A percentile compares a stretch with the other conserved stretches of the same genome.
phyloP scores from a whole-genome alignment of 2,329 filamentous ascomycete genomes.

The Beauveria bassiana region DNA sequence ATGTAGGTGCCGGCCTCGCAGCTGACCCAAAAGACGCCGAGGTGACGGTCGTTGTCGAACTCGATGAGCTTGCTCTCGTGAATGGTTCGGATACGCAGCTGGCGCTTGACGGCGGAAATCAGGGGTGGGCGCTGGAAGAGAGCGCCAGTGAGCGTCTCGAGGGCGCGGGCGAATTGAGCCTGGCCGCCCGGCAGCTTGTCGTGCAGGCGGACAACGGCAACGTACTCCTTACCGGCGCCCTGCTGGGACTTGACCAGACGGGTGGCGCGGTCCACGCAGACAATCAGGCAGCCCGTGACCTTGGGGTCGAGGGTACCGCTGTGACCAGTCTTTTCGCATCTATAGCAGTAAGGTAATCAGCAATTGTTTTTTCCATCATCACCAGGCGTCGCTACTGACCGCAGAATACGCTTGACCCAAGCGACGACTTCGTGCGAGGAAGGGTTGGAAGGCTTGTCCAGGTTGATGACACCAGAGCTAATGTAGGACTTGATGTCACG shows the following conservation, averaged over 20 bases:
- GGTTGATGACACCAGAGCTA: constrained; percentile 95
- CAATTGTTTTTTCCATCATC: background rate
- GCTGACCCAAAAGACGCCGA: constrained; percentile 98
- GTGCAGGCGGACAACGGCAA: constrained; percentile 89
- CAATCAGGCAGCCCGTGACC: constrained; percentile 91
- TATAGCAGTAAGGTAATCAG: constrained; percentile 14
- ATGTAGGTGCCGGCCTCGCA: constrained; percentile 98
- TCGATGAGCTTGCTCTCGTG: constrained; percentile 95
- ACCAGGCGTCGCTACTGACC: constrained; percentile 41
- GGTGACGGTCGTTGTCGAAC: constrained; percentile 96
- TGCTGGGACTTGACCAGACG: constrained; percentile 98
- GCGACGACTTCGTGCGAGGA: constrained; percentile 98
- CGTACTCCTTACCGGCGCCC: constrained; percentile 98
- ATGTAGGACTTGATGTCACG: constrained; percentile 97
- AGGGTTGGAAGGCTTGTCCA: constrained; percentile 79
- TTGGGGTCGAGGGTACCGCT: constrained; percentile 97
- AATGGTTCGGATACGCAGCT: constrained; percentile 95
- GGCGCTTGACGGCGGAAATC: constrained; percentile 97
- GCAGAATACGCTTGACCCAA: constrained; percentile 96
- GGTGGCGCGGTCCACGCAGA: constrained; percentile 93
- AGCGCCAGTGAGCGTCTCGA: constrained; percentile 93
- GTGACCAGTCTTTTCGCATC: constrained; percentile 87
- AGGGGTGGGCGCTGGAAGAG: constrained; percentile 87
- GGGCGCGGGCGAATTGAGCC: constrained; percentile 83
- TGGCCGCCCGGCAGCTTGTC: constrained; percentile 91